These are phyloP conservation scores for Stachybotrys echinatus DNA, from an alignment of 2,329 filamentous ascomycete genomes.

Conservation along the genomic window DNA sequence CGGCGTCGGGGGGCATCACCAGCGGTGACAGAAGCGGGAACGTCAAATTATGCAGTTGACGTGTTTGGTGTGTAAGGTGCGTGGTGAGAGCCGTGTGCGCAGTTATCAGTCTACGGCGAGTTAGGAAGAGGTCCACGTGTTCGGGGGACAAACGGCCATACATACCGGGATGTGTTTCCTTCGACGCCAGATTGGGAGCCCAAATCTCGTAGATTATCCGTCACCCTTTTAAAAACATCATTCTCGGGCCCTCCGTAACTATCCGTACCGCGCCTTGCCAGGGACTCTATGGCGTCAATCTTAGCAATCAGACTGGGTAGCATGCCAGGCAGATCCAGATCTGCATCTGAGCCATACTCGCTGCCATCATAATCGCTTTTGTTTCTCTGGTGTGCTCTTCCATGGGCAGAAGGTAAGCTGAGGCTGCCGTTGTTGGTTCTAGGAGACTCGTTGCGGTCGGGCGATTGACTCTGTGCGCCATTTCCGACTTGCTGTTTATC, in stretches of 20 bases:
- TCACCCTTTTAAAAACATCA: constrained; percentile 62
- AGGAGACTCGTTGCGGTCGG: neutral
- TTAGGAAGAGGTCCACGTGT: neutral
- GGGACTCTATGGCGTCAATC: constrained; percentile 67
- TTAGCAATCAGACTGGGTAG: constrained; percentile 60
- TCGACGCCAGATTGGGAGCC: constrained; percentile 69
- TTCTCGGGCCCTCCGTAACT: constrained; percentile 60
- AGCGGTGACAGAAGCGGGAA: constrained; percentile 67
- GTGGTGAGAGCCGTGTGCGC: constrained; percentile 70
- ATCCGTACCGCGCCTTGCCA: constrained; percentile 62
- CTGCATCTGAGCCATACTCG: constrained; percentile 68
- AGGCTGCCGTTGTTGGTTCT: constrained; percentile 28
- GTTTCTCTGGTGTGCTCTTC: constrained; percentile 43
- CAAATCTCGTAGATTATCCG: constrained; percentile 65
- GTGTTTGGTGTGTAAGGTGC: constrained; percentile 70
- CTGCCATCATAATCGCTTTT: constrained; percentile 65
- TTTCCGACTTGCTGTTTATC: neutral
- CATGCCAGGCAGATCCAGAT: constrained; percentile 64
- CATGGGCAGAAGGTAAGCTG: constrained; percentile 36
- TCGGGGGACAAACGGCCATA: constrained; percentile 2
- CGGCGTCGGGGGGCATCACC: constrained; percentile 54
- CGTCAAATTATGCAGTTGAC: constrained; percentile 67
- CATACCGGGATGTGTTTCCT: constrained; percentile 64
- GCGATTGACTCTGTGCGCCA: neutral
- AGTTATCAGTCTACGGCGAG: constrained; percentile 59